Evolutionary conservation across 345 rosid species (phyloP).

Genomic region (Theobroma cacao): DNA sequence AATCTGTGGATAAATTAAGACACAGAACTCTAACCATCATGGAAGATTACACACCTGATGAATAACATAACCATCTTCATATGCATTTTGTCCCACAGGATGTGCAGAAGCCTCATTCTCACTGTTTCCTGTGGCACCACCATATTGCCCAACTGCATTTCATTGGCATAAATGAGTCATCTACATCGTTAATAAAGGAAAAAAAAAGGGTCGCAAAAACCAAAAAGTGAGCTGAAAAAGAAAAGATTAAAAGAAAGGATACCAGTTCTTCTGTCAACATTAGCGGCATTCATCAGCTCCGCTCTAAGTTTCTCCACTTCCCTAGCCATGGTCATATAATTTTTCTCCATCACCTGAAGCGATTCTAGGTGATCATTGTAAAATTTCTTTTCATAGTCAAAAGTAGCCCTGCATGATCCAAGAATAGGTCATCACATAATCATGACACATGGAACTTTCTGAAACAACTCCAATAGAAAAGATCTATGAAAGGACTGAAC

Average conservation of each 20-base stretch:
- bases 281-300: constrained; percentile 58
- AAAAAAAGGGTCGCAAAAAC: too few species aligned
- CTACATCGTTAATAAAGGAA: neutral
- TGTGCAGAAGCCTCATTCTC: constrained; percentile 55
- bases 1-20: neutral
- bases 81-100: constrained; percentile 45
- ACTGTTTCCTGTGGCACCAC: constrained; percentile 41
- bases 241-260: constrained; percentile 3
- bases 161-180: constrained; percentile 17
- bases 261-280: constrained; percentile 64
- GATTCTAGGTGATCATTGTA: constrained; percentile 90
- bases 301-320: constrained; percentile 93
- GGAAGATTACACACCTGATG: constrained; percentile 54
- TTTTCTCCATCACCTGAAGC: constrained; percentile 90
- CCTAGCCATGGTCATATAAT: constrained; percentile 77
- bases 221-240: neutral
- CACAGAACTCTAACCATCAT: neutral
- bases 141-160: constrained; percentile 58
- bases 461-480: neutral
- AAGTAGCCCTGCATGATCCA: constrained; percentile 64
- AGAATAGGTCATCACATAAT: neutral
- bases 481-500: neutral
- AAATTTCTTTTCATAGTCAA: constrained; percentile 81
- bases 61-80: constrained; percentile 51
- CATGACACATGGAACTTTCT: neutral